phyloP scores from a whole-genome alignment of 306 rosid species.

The Cajanus cajan region DNA sequence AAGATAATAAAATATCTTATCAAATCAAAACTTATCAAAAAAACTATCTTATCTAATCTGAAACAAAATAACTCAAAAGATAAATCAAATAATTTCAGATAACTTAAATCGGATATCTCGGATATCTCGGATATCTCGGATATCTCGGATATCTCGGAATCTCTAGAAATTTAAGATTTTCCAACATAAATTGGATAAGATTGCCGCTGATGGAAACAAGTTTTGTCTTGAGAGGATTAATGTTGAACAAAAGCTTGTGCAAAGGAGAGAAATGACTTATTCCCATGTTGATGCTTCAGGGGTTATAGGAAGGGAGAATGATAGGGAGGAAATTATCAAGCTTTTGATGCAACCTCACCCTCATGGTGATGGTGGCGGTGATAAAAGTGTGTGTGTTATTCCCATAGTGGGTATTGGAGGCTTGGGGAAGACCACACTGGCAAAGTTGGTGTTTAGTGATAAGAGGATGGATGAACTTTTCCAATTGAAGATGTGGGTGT shows the following conservation, averaged over 20 bases:
- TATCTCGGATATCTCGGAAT: too few relatives aligned
- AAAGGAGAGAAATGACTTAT: slow-evolving; percentile 11
- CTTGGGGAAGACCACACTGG: slow-evolving; percentile 36
- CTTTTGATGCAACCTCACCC: slow-evolving; percentile 5
- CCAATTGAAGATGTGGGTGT: slow-evolving; percentile 31
- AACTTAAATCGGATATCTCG: too few relatives aligned
- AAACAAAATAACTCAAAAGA: too few relatives aligned
- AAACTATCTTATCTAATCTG: too few relatives aligned
- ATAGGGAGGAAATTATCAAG: slow-evolving; percentile 1
- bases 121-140: too few relatives aligned
- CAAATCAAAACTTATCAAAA: too few relatives aligned
- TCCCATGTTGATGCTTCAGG: slow-evolving; percentile 28
- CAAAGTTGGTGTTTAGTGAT: slow-evolving; percentile 29
- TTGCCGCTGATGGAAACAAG: background rate
- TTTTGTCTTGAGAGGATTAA: slow-evolving; percentile 1
- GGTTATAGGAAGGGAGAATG: slow-evolving; percentile 39
- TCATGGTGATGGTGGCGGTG: background rate
- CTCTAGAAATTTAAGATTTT: too few relatives aligned
- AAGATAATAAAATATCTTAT: too few relatives aligned
- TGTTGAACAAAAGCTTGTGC: background rate
- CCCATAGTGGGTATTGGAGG: slow-evolving; percentile 38
- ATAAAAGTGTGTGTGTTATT: slow-evolving; percentile 6
- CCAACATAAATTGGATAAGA: background rate
- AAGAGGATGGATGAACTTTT: background rate
- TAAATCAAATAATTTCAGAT: too few relatives aligned